Percentiles rank a stretch among this genome's conserved stretches.
These are phyloP conservation scores for Diospyros kaki DNA, from an alignment of 148 eudicot genomes.

Conservation along the genomic window DNA sequence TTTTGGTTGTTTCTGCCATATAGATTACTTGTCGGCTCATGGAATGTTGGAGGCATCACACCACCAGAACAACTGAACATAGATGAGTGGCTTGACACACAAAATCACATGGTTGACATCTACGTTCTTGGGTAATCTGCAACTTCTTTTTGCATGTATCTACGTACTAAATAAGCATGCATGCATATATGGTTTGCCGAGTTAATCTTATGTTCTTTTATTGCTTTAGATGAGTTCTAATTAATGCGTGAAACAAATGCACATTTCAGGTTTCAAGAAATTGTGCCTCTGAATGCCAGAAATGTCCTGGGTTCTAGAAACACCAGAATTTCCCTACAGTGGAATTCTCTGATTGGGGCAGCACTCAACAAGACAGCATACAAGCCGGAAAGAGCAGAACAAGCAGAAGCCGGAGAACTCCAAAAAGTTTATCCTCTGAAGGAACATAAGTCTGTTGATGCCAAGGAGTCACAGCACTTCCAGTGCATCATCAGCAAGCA, in stretches of 20 bases:
- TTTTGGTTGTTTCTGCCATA: background rate
- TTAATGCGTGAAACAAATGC: background rate
- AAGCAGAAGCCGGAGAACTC: background rate
- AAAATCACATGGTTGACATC: slow-evolving; percentile 12
- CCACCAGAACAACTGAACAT: slow-evolving; percentile 16
- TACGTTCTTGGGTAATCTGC: slow-evolving; percentile 17
- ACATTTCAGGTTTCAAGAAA: slow-evolving; percentile 17
- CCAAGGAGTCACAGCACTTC: background rate
- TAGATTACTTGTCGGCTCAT: slow-evolving; percentile 16
- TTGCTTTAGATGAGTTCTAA: background rate
- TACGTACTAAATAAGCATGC: background rate
- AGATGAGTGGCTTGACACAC: slow-evolving; percentile 15
- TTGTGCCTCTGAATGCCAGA: slow-evolving; percentile 18
- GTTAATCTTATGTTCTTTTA: background rate
- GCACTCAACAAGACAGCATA: slow-evolving; percentile 13
- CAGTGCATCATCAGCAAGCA: slow-evolving; percentile 26
- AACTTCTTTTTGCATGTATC: background rate
- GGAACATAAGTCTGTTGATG: background rate
- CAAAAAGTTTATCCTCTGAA: background rate
- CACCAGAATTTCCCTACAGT: slow-evolving; percentile 9
- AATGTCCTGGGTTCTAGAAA: slow-evolving; percentile 16
- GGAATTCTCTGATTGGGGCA: slow-evolving; percentile 19
- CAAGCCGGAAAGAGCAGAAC: background rate
- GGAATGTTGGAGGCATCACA: slow-evolving; percentile 19
- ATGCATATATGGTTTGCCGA: background rate